These are phyloP conservation scores for Papilionanthe hybrid DNA, from an alignment of 116 monocot genomes.

Conservation along the genomic window DNA sequence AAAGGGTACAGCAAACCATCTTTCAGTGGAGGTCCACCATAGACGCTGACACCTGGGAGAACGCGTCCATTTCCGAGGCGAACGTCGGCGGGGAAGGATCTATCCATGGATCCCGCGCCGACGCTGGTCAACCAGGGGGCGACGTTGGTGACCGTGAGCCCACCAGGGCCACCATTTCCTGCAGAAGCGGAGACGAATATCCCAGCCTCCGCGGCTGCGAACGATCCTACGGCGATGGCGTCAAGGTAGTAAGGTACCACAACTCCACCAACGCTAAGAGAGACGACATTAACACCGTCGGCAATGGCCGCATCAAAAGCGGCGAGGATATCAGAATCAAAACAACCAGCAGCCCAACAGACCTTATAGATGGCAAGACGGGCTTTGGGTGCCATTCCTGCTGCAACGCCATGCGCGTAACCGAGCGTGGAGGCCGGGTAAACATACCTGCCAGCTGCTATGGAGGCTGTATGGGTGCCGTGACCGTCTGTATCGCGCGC, in stretches of 20 bases:
- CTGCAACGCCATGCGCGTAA: slow-evolving; percentile 81
- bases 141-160: slow-evolving; percentile 59
- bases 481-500: slow-evolving; percentile 77
- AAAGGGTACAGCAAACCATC: slow-evolving; percentile 38
- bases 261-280: slow-evolving; percentile 64
- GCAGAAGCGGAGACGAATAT: slow-evolving; percentile 74
- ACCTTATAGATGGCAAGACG: slow-evolving; percentile 84
- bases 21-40: slow-evolving; percentile 43
- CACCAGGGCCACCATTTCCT: slow-evolving; percentile 70
- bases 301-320: slow-evolving; percentile 70
- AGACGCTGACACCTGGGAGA: slow-evolving; percentile 63
- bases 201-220: slow-evolving; percentile 49
- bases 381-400: slow-evolving; percentile 97
- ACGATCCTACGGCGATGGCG: slow-evolving; percentile 69
- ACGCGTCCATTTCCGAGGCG: slow-evolving; percentile 45
- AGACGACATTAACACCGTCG: slow-evolving; percentile 71
- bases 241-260: slow-evolving; percentile 76
- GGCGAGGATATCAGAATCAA: slow-evolving; percentile 88
- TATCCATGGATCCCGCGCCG: slow-evolving; percentile 82
- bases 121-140: slow-evolving; percentile 91
- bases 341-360: slow-evolving; percentile 86
- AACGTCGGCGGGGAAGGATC: slow-evolving; percentile 80
- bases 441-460: slow-evolving; percentile 84
- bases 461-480: slow-evolving; percentile 95
- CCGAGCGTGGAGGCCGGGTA: slow-evolving; percentile 82